These are phyloP conservation scores for Penicillium angulare DNA, from an alignment of 495 filamentous ascomycete genomes.

Conservation along the genomic window DNA sequence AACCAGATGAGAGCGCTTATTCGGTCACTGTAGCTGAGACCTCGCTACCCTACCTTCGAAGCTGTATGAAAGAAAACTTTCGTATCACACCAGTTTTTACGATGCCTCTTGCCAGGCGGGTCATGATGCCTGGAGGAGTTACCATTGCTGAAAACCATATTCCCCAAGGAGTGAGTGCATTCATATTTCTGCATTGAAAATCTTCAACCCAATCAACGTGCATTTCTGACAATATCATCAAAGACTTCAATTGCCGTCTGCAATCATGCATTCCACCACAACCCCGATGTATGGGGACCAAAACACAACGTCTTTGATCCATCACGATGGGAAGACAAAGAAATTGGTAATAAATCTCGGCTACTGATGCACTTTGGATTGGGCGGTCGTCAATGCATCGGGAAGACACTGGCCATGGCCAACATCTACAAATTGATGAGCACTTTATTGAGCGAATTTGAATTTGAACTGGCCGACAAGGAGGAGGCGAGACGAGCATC, in stretches of 20 bases:
- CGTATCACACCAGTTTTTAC: constrained; percentile 11
- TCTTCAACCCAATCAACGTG: too few species aligned
- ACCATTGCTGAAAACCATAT: constrained; percentile 10
- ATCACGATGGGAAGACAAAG: constrained; percentile 5
- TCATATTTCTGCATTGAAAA: too few species aligned
- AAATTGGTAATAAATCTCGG: constrained; percentile 1
- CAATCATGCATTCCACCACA: constrained; percentile 16
- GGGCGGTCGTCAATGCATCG: constrained; percentile 12
- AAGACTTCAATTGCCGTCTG: constrained; percentile 13
- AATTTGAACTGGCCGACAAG: constrained; percentile 7
- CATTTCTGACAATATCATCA: background rate
- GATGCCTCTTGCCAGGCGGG: constrained; percentile 10
- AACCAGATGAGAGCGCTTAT: constrained; percentile 4
- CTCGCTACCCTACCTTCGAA: constrained; percentile 8
- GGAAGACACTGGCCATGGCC: constrained; percentile 12
- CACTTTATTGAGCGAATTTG: constrained; percentile 10
- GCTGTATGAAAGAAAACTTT: constrained; percentile 13
- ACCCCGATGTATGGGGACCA: constrained; percentile 8
- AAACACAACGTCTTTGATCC: constrained; percentile 11
- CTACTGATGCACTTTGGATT: constrained; percentile 14
- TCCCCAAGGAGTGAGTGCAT: constrained; percentile 1
- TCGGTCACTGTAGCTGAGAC: constrained; percentile 1
- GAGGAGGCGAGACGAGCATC: background rate
- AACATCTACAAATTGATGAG: constrained; percentile 16
- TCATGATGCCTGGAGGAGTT: constrained; percentile 1